A percentile compares a stretch with the other conserved stretches of the same genome.
Conservation (phyloP, 2,329 filamentous ascomycete genomes). For the Botrytis tulipae region DNA sequence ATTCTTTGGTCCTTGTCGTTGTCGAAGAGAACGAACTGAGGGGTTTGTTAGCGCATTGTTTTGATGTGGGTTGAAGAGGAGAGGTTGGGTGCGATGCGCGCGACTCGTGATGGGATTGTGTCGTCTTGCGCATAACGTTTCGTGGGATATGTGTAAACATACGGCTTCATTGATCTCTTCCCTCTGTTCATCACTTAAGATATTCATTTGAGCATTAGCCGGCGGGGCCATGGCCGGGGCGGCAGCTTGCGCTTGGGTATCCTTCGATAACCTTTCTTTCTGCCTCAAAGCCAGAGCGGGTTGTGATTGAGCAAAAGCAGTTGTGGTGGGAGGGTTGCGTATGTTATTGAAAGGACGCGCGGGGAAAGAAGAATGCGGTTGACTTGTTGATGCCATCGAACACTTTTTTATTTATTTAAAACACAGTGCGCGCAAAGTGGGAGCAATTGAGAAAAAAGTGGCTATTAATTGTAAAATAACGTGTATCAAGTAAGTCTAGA, state of each 20-base stretch:
- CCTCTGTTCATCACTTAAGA: conserved; percentile 81
- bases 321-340: conserved; percentile 37
- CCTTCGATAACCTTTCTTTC: conserved; percentile 35
- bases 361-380: conserved; percentile 52
- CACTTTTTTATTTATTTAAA: conserved; percentile 2
- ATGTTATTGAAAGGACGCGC: conserved; percentile 38
- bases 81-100: background rate
- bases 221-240: conserved; percentile 21
- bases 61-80: conserved; percentile 11
- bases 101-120: background rate
- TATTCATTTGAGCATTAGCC: conserved; percentile 28
- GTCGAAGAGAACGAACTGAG: conserved; percentile 89
- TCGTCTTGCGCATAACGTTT: background rate
- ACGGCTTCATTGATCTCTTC: conserved; percentile 94
- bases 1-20: conserved; percentile 92
- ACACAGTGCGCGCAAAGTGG: conserved; percentile 5
- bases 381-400: conserved; percentile 46
- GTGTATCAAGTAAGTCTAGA: conserved; percentile 7
- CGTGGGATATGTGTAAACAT: conserved; percentile 42
- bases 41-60: conserved; percentile 5
- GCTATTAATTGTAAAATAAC: conserved; percentile 2
- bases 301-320: conserved; percentile 40
- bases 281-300: conserved; percentile 32
- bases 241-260: conserved; percentile 21
- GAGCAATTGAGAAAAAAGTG: conserved; percentile 12